Conservation (phyloP, 1,284 basidiomycete species). For the Trichosporon sp. region DNA sequence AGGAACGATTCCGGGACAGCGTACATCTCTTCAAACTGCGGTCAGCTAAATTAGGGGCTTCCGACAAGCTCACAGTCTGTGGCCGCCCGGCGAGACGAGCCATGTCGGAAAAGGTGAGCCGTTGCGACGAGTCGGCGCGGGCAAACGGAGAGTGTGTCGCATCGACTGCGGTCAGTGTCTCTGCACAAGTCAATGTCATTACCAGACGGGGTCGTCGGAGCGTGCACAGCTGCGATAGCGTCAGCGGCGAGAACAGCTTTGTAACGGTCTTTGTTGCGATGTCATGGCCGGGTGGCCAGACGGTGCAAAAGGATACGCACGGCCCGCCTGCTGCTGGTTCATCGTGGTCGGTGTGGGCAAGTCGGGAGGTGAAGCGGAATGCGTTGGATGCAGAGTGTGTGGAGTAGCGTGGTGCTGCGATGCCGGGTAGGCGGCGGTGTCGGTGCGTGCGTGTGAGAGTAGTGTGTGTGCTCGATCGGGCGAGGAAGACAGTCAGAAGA, state of each 20-base stretch:
- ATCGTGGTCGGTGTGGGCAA: not conserved
- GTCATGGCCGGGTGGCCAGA: not conserved
- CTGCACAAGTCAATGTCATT: not conserved
- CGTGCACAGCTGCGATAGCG: slow-evolving; percentile 2
- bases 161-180: slow-evolving; percentile 25
- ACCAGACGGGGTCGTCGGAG: slow-evolving; percentile 4
- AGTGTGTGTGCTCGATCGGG: not conserved
- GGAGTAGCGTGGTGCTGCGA: not conserved
- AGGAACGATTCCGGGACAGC: slow-evolving; percentile 94
- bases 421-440: not conserved
- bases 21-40: slow-evolving; percentile 95
- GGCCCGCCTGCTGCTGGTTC: slow-evolving; percentile 9
- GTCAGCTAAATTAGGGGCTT: not conserved
- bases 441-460: too few species aligned
- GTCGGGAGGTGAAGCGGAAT: too few species aligned
- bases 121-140: slow-evolving; percentile 45
- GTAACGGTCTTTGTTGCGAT: not conserved
- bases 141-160: slow-evolving; percentile 66
- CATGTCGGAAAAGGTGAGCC: slow-evolving; percentile 63
- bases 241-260: not conserved
- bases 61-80: slow-evolving; percentile 72
- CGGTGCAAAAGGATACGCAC: slow-evolving; percentile 5
- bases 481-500: not conserved
- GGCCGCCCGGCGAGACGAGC: slow-evolving; percentile 60
- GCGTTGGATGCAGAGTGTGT: too few species aligned